A percentile compares a stretch with the other conserved stretches of the same genome.
Conservation (phyloP, 352 stramenopile genomes). For the Pythium aquatile region DNA sequence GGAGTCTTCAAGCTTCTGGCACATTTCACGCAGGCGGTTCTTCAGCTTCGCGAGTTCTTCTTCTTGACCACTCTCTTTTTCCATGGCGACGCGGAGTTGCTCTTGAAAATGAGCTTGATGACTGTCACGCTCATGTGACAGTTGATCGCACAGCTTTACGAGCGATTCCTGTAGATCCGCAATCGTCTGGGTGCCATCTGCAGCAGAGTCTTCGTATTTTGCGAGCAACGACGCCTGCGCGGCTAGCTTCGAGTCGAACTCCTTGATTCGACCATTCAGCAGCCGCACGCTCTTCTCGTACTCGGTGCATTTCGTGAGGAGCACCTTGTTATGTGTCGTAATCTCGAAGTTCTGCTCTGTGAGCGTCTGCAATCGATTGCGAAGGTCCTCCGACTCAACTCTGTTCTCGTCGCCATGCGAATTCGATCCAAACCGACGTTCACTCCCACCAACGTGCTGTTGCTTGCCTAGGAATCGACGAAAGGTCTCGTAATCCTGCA, state of each 20-base stretch:
- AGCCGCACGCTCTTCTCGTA: constrained; percentile 14
- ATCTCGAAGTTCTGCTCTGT: constrained; percentile 1
- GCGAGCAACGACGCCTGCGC: constrained; percentile 21
- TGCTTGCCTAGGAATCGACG: constrained; percentile 6
- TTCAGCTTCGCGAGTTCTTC: neutral
- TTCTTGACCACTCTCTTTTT: constrained; percentile 1
- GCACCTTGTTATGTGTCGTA: constrained; percentile 2
- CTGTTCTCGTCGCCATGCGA: neutral
- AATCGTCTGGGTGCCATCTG: constrained; percentile 40
- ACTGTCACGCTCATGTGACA: constrained; percentile 27
- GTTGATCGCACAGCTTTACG: constrained; percentile 31
- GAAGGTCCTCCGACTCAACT: neutral
- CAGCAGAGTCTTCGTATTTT: constrained; percentile 37
- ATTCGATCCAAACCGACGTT: neutral
- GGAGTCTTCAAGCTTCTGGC: neutral
- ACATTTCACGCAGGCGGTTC: neutral
- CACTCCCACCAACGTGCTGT: neutral
- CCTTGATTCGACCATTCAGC: constrained; percentile 7
- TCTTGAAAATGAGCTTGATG: constrained; percentile 15
- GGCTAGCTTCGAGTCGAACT: neutral
- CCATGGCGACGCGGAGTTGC: neutral
- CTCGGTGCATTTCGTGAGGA: constrained; percentile 20
- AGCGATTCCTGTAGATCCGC: constrained; percentile 41
- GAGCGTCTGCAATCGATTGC: neutral
- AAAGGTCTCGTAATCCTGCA: constrained; percentile 1